Percentiles rank a stretch among this genome's conserved stretches.
These are phyloP conservation scores for Trichoderma sp. DNA, from an alignment of 2,329 filamentous ascomycete species.

Conservation along the genomic window DNA sequence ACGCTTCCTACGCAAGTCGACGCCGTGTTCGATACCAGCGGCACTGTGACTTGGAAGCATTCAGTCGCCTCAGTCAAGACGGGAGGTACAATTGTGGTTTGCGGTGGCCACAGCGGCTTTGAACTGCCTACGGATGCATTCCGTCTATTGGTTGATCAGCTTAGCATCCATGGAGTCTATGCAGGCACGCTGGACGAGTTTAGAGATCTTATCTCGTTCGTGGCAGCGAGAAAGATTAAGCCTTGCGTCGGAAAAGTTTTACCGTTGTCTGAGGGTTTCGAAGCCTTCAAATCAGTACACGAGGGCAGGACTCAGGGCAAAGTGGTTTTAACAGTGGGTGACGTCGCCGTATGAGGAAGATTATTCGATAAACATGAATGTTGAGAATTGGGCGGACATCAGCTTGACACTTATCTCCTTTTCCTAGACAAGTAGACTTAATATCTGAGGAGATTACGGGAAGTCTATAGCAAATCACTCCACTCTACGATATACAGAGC, in stretches of 20 bases:
- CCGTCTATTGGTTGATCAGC: not conserved
- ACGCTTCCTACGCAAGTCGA: not conserved
- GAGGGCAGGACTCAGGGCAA: not conserved
- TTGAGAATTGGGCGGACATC: not conserved
- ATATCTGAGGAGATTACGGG: not conserved
- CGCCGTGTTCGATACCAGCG: conserved; percentile 17
- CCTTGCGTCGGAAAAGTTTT: conserved; percentile 9
- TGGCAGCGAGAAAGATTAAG: not conserved
- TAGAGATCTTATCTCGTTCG: conserved; percentile 6
- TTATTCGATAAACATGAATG: not conserved
- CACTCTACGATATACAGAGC: not conserved
- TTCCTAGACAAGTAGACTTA: not conserved
- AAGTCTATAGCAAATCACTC: not conserved
- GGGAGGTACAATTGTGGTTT: not conserved
- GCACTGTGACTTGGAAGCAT: conserved; percentile 13
- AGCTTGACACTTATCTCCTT: not conserved
- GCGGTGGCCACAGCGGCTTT: conserved; percentile 7
- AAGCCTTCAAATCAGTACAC: not conserved
- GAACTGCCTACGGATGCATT: conserved; percentile 10
- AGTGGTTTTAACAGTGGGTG: not conserved
- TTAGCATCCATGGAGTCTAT: conserved; percentile 13
- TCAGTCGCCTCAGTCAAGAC: conserved; percentile 1
- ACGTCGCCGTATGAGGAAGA: not conserved
- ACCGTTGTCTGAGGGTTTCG: not conserved
- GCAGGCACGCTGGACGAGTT: conserved; percentile 6